phyloP scores from a whole-genome alignment of 164 flowering plant species.

The Vitis labrusca region DNA sequence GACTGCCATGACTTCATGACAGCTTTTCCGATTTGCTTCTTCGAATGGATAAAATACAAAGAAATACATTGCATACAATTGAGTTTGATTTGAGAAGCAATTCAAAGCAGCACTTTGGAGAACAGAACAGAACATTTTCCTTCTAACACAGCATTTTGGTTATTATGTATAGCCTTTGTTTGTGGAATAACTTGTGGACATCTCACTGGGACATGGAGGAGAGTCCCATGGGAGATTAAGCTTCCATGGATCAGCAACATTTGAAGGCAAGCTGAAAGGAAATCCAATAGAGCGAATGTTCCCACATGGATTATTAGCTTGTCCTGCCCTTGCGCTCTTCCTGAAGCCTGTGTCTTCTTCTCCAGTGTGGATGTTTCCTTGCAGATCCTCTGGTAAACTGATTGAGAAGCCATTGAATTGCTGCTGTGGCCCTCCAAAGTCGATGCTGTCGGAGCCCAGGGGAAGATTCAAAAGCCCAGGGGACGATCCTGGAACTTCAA shows the following conservation, averaged over 20 bases:
- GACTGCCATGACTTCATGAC: too few species aligned
- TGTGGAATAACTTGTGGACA: conserved; percentile 61
- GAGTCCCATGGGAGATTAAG: conserved; percentile 67
- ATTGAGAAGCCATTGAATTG: conserved; percentile 38
- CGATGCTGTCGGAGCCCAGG: conserved; percentile 28
- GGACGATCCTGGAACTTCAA: conserved; percentile 33
- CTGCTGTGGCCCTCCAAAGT: conserved; percentile 38
- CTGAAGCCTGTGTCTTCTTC: conserved; percentile 36
- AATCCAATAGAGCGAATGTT: conserved; percentile 40
- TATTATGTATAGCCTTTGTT: conserved; percentile 52
- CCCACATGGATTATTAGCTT: conserved; percentile 36
- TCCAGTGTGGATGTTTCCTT: conserved; percentile 23
- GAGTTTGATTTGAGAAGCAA: too few species aligned
- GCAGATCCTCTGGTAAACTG: conserved; percentile 36
- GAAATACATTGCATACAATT: too few species aligned
- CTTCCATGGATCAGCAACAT: conserved; percentile 43
- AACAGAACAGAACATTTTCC: too few species aligned
- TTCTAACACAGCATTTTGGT: too few species aligned
- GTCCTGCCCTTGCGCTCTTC: conserved; percentile 21
- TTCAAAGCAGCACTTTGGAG: too few species aligned
- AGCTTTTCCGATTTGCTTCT: too few species aligned
- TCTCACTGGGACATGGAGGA: conserved; percentile 64
- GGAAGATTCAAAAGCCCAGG: too few species aligned
- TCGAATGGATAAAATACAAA: too few species aligned
- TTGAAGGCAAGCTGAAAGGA: conserved; percentile 56